Conservation (phyloP, 495 filamentous ascomycete genomes). For the Rhypophila decipiens region DNA sequence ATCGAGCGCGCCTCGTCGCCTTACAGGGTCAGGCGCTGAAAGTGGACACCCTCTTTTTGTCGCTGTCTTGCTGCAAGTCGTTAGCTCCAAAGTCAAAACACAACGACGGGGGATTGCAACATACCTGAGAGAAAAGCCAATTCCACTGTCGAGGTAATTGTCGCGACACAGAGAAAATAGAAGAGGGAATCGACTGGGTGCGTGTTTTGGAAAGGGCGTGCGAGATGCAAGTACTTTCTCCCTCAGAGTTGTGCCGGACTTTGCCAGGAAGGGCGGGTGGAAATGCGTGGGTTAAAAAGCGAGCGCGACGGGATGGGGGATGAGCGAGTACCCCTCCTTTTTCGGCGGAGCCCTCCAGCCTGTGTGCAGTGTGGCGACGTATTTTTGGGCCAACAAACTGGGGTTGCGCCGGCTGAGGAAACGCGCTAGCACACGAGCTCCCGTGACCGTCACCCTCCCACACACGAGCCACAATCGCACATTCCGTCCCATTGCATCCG, state of each 20-base stretch:
- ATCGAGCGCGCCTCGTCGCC: slow-evolving; percentile 13
- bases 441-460: slow-evolving; percentile 17
- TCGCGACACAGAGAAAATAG: neutral
- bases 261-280: neutral
- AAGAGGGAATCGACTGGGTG: neutral
- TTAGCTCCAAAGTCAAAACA: slow-evolving; percentile 1
- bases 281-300: neutral
- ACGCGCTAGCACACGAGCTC: slow-evolving; percentile 29
- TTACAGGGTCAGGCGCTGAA: slow-evolving; percentile 1
- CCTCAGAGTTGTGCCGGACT: too few species aligned
- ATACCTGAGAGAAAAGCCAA: too few species aligned
- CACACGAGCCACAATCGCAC: neutral
- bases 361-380: neutral
- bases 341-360: neutral
- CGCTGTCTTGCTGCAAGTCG: too few species aligned
- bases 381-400: slow-evolving; percentile 12
- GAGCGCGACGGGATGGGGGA: neutral
- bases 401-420: slow-evolving; percentile 9
- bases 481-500: neutral
- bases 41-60: neutral
- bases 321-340: neutral
- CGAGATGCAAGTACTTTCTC: too few species aligned
- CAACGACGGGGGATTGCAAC: neutral
- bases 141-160: too few species aligned
- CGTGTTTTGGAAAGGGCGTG: neutral